Conservation (phyloP, 1,284 basidiomycete species). For the Lignosus rhinocerotis region DNA sequence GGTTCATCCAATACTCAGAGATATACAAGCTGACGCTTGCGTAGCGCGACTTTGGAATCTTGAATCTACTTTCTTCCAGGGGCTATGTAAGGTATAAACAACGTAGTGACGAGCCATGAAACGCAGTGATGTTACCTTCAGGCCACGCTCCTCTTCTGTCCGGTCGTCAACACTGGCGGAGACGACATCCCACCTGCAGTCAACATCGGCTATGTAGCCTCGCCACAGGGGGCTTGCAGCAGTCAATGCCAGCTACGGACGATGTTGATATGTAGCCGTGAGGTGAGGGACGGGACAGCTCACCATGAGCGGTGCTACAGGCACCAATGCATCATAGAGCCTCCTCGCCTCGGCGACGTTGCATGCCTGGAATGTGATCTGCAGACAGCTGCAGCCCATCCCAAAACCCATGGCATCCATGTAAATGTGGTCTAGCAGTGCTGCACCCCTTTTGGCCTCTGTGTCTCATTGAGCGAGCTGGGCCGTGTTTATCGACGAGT, state of each 20-base stretch:
- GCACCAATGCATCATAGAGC: slow-evolving; percentile 94
- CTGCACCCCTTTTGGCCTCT: slow-evolving; percentile 90
- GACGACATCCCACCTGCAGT: slow-evolving; percentile 98
- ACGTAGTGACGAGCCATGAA: background rate
- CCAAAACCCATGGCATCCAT: slow-evolving; percentile 99
- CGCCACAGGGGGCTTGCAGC: slow-evolving; percentile 95
- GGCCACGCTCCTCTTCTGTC: slow-evolving; percentile 90
- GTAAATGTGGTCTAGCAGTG: slow-evolving; percentile 90
- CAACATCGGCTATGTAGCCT: slow-evolving; percentile 94
- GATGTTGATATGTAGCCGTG: background rate
- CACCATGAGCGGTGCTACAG: slow-evolving; percentile 93
- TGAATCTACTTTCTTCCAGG: slow-evolving; percentile 69
- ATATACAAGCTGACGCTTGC: slow-evolving; percentile 96
- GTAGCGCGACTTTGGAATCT: slow-evolving; percentile 95
- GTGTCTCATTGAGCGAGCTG: background rate
- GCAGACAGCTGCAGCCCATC: slow-evolving; percentile 98
- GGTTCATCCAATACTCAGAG: slow-evolving; percentile 83
- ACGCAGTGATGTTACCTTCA: slow-evolving; percentile 53
- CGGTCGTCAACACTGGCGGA: slow-evolving; percentile 97
- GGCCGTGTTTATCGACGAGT: background rate
- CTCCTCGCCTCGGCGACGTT: slow-evolving; percentile 89
- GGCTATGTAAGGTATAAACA: slow-evolving; percentile 50
- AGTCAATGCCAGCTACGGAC: slow-evolving; percentile 80
- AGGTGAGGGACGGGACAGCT: slow-evolving; percentile 25
- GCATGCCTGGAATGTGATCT: slow-evolving; percentile 97